Evolutionary conservation across 345 rosid species (phyloP).

Genomic region (Conringia planisiliqua): DNA sequence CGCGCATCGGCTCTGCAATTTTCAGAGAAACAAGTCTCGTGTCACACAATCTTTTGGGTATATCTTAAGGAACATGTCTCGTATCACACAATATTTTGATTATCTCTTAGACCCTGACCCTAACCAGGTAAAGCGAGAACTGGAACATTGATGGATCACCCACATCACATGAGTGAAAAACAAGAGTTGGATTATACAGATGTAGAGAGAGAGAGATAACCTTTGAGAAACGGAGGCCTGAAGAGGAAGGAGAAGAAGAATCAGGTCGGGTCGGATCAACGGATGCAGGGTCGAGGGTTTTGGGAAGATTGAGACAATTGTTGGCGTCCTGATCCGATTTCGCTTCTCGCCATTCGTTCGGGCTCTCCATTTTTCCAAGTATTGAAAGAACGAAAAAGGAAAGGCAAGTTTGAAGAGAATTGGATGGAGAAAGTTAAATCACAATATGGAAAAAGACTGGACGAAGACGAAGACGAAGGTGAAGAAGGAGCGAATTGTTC

Average conservation of each 20-base stretch:
- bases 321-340: conserved; percentile 15
- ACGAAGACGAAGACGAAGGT: no score
- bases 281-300: conserved; percentile 19
- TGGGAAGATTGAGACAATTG: conserved; percentile 12
- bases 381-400: background rate
- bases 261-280: conserved; percentile 16
- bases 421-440: background rate
- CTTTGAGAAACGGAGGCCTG: conserved; percentile 14
- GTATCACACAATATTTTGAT: background rate
- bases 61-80: conserved; percentile 12
- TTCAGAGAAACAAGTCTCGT: conserved; percentile 16
- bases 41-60: background rate
- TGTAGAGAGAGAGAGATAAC: conserved; percentile 1
- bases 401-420: background rate
- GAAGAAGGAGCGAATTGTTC: conserved; percentile 15
- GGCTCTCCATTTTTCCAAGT: background rate
- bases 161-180: background rate
- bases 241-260: conserved; percentile 4
- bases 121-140: no score
- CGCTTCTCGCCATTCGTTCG: background rate
- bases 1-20: conserved; percentile 69
- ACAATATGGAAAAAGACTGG: background rate
- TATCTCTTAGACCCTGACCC: background rate
- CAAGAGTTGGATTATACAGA: background rate
- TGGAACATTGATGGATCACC: background rate